phyloP scores from a whole-genome alignment of 257 asterid genomes.

The Echium plantagineum region DNA sequence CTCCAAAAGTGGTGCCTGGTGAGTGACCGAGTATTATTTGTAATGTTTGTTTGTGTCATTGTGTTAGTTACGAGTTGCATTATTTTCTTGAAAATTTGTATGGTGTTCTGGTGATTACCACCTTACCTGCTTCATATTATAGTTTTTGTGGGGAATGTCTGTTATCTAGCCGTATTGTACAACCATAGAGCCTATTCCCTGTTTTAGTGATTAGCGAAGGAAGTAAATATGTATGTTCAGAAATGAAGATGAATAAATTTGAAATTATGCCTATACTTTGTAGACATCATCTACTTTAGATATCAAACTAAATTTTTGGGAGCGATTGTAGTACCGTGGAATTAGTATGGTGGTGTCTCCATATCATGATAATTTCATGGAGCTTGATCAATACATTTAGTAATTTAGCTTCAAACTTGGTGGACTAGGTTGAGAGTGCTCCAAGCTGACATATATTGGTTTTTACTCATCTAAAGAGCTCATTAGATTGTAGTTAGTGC shows the following conservation, averaged over 20 bases:
- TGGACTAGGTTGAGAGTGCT: too few species aligned
- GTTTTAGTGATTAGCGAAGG: not conserved
- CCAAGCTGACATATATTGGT: not conserved
- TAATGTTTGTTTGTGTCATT: not conserved
- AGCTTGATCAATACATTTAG: not conserved
- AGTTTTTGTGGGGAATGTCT: not conserved
- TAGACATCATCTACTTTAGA: too few species aligned
- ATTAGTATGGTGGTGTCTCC: not conserved
- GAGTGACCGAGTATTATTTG: conserved; percentile 15
- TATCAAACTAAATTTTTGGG: too few species aligned
- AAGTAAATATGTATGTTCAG: not conserved
- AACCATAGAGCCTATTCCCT: not conserved
- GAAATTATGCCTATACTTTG: too few species aligned
- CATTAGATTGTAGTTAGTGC: not conserved
- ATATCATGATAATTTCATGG: not conserved
- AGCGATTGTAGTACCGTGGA: too few species aligned
- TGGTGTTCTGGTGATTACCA: not conserved
- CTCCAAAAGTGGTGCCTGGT: conserved; percentile 83
- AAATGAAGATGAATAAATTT: not conserved
- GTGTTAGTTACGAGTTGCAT: not conserved
- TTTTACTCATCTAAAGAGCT: not conserved
- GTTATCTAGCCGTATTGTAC: not conserved
- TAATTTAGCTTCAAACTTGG: not conserved
- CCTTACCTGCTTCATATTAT: too few species aligned
- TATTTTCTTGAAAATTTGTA: not conserved